phyloP scores from a whole-genome alignment of 805 yeast species.

The Schizosaccharomyces osmophilus region DNA sequence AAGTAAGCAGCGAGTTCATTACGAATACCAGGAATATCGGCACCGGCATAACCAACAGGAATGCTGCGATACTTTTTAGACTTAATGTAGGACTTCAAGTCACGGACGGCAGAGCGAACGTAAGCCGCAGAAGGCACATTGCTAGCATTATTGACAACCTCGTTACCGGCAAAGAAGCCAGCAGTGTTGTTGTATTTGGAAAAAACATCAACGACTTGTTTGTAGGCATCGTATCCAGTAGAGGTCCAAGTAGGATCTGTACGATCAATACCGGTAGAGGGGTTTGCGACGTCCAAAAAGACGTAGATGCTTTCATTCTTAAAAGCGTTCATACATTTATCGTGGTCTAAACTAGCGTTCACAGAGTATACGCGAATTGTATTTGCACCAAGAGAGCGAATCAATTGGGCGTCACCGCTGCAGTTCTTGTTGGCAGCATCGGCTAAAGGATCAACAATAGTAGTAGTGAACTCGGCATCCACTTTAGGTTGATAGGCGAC shows the following conservation, averaged over 20 bases:
- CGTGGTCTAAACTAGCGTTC: constrained; percentile 45
- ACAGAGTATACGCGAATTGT: constrained; percentile 66
- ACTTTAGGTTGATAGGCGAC: constrained; percentile 53
- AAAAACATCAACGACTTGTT: constrained; percentile 55
- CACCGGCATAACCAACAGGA: constrained; percentile 84
- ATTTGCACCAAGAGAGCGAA: constrained; percentile 40
- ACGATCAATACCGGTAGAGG: constrained; percentile 52
- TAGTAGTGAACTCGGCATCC: constrained; percentile 16
- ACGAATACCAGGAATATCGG: constrained; percentile 68
- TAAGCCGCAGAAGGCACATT: constrained; percentile 77
- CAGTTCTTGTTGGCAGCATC: constrained; percentile 33
- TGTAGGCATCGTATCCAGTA: constrained; percentile 48
- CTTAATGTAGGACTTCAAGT: constrained; percentile 48
- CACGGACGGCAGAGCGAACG: constrained; percentile 87
- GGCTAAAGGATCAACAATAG: constrained; percentile 58
- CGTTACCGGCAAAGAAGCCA: constrained; percentile 94
- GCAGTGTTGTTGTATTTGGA: constrained; percentile 52
- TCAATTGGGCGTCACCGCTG: constrained; percentile 55
- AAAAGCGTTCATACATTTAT: constrained; percentile 45
- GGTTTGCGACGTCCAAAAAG: constrained; percentile 70
- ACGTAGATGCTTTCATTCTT: constrained; percentile 75
- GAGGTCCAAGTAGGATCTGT: constrained; percentile 26
- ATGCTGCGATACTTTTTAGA: constrained; percentile 41
- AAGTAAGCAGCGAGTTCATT: constrained; percentile 60
- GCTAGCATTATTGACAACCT: constrained; percentile 60